phyloP scores from a whole-genome alignment of 73 alveolate genomes.

The Blepharisma stoltei region DNA sequence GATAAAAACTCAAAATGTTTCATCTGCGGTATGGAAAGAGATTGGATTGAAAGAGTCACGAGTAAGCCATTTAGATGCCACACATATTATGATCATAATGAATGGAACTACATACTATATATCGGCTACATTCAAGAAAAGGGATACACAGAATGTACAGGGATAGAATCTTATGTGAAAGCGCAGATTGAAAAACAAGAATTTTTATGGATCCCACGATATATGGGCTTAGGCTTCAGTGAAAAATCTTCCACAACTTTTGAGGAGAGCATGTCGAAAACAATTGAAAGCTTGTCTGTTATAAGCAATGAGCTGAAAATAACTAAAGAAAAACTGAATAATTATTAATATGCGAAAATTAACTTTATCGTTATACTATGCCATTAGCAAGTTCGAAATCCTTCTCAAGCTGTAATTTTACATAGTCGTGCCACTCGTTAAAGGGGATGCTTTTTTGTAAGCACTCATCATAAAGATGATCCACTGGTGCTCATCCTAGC shows the following conservation, averaged over 20 bases:
- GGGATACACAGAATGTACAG: conserved; percentile 80
- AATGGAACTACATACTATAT: conserved; percentile 73
- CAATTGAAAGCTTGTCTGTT: too few species aligned
- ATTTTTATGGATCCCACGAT: conserved; percentile 42
- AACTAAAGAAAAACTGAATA: too few species aligned
- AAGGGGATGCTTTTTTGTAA: background rate
- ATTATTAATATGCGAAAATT: too few species aligned
- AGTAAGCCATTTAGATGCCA: conserved; percentile 58
- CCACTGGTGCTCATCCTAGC: background rate
- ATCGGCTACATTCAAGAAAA: conserved; percentile 69
- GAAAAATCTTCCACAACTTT: too few species aligned
- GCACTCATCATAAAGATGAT: background rate
- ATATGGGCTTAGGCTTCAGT: conserved; percentile 34
- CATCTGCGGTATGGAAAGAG: conserved; percentile 57
- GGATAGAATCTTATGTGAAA: conserved; percentile 78
- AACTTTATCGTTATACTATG: too few species aligned
- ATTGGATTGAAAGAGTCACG: conserved; percentile 43
- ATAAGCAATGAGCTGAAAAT: too few species aligned
- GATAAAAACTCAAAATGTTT: conserved; percentile 59
- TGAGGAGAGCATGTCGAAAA: too few species aligned
- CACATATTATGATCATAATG: conserved; percentile 63
- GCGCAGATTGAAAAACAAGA: conserved; percentile 70
- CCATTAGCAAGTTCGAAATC: too few species aligned
- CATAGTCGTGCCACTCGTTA: background rate
- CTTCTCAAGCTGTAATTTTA: background rate